These are phyloP conservation scores for Zopfia rhizophila DNA, from an alignment of 2,329 filamentous ascomycete genomes.

Conservation along the genomic window DNA sequence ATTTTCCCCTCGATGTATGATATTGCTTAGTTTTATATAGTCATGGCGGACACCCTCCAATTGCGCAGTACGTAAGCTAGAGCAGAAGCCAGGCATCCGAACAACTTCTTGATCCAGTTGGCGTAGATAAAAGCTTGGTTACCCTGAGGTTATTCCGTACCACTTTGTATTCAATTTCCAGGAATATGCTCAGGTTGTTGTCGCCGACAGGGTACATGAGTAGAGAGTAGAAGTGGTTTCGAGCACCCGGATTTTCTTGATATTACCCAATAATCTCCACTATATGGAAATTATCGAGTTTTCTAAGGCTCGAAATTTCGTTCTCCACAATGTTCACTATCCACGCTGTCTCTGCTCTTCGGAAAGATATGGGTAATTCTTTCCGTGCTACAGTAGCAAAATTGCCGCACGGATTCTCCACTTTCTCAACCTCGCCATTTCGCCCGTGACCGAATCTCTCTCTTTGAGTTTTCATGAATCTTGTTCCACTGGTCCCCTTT, in stretches of 20 bases:
- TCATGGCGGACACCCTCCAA: conserved; percentile 7
- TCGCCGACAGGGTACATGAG: background rate
- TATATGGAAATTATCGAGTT: background rate
- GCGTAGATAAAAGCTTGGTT: too few relatives aligned
- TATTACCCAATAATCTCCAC: background rate
- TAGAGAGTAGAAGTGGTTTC: background rate
- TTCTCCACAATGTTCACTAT: background rate
- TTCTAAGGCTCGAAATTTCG: background rate
- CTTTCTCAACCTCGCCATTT: background rate
- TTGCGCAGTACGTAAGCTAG: conserved; percentile 16
- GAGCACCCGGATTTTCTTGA: background rate
- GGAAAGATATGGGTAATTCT: background rate
- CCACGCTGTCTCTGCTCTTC: too few relatives aligned
- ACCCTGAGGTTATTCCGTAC: too few relatives aligned
- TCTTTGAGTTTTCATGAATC: background rate
- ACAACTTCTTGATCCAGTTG: too few relatives aligned
- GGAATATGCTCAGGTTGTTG: conserved; percentile 1
- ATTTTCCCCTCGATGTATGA: conserved; percentile 9
- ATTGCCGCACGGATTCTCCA: background rate
- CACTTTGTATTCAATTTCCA: conserved; percentile 1
- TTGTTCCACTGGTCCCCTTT: background rate
- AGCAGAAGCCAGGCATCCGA: conserved; percentile 13
- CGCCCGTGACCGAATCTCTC: background rate
- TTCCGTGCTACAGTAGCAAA: background rate
- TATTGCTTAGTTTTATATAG: conserved; percentile 17